Base-by-base conservation (phyloP, 305 asterid species). In the Plantago lanceolata region DNA sequence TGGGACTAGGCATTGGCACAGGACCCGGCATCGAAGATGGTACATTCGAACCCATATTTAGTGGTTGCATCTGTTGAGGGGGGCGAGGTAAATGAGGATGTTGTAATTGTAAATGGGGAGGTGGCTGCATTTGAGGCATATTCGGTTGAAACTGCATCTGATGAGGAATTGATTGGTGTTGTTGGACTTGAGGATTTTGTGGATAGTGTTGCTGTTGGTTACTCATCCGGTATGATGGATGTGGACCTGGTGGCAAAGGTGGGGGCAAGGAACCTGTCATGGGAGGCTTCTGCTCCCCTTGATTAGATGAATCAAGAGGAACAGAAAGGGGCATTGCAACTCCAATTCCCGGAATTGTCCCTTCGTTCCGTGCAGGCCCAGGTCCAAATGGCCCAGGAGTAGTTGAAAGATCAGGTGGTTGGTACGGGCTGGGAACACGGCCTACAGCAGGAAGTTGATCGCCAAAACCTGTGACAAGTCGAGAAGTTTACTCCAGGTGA, bases 211-310 rank as follows among this genome's bases (percentile, higher is more conserved):
- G 96, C 71, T 84, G 97, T 73, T 85, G 95, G 75, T 84, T 90
- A 68, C 81, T 79, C 16, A 74, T 65, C 67, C 84, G 85, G 71
- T 84, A 92, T 68, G 99, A 93, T 71, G 99, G 97, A 58, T 90
- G 99, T 17, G 97, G 97, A 70, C 96, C 99, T 58, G 97, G 97
- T 50, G 96, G 97, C 66, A 93, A 86, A 61, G 99, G 97, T 57
- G 97, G 99, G 33, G 89, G 44, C 8, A 37, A 11, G 11, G 45
- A 40, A 40, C 45, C 83, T 58, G 93, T 90, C 64, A 79, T 55
- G 63, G 95, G 85, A 77, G 77, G 77, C 55, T 84, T 89, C 71
- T 89, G 97, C 47, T 91, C 98, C 63, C 87, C 96, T 70, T 90
- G 97, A 59, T 73, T 73, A 57, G 90, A 72, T 59, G 97, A 76